Evolutionary conservation across 192 early-diverging fungal species (phyloP).

Genomic region (Phycomyces nitens): DNA sequence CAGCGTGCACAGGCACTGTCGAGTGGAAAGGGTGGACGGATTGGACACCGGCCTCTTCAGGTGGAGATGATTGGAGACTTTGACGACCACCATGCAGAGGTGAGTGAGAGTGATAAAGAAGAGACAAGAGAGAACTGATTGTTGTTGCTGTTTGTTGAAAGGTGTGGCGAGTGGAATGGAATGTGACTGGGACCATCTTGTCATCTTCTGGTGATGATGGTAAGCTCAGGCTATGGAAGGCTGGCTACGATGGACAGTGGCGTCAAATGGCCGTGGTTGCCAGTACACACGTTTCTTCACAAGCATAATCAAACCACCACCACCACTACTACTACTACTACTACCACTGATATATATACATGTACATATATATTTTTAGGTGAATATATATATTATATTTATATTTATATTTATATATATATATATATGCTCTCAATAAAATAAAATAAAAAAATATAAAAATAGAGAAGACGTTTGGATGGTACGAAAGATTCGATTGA

Average conservation of each 20-base stretch:
- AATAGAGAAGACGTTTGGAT: background rate
- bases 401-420: background rate
- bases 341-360: background rate
- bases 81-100: constrained; percentile 59
- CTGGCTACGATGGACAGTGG: constrained; percentile 54
- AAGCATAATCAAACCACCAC: constrained; percentile 2
- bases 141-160: no score
- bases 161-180: constrained; percentile 62
- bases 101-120: background rate
- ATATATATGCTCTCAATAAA: constrained; percentile 1
- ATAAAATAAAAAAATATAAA: constrained; percentile 3
- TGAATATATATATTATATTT: background rate
- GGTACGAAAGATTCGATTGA: background rate
- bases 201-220: constrained; percentile 82
- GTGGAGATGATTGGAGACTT: constrained; percentile 58
- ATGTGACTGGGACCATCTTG: constrained; percentile 77
- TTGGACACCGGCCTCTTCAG: constrained; percentile 39
- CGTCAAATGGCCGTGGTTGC: constrained; percentile 59
- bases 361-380: background rate
- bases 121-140: background rate
- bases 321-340: constrained; percentile 4
- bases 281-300: constrained; percentile 29
- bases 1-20: constrained; percentile 3
- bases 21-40: constrained; percentile 27
- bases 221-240: constrained; percentile 78